These are phyloP conservation scores for Emiliania huxleyi DNA, from an alignment of 78 protist genomes.

Conservation along the genomic window DNA sequence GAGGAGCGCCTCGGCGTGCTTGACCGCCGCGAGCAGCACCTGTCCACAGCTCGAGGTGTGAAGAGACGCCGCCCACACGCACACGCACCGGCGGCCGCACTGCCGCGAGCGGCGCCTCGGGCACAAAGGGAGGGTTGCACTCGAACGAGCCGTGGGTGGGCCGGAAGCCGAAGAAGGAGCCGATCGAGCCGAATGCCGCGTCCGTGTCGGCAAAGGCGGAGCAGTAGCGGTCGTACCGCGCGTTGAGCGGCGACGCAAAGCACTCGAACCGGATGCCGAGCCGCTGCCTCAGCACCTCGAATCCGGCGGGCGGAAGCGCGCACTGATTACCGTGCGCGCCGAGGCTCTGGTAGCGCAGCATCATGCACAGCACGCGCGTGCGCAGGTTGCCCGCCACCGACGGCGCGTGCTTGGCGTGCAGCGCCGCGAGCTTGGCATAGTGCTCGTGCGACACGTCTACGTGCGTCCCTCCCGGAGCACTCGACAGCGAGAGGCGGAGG, in stretches of 20 bases:
- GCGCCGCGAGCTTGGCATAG: too few relatives aligned
- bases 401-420: too few relatives aligned
- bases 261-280: conserved; percentile 35
- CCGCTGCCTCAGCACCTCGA: background rate
- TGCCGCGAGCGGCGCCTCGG: background rate
- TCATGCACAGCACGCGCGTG: background rate
- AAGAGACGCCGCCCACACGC: too few relatives aligned
- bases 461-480: too few relatives aligned
- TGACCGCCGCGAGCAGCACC: background rate
- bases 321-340: background rate
- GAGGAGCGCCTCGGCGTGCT: background rate
- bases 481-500: too few relatives aligned
- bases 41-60: too few relatives aligned
- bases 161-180: conserved; percentile 37
- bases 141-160: conserved; percentile 53
- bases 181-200: conserved; percentile 50
- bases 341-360: background rate
- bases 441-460: too few relatives aligned
- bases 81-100: too few relatives aligned
- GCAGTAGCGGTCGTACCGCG: background rate
- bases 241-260: conserved; percentile 58
- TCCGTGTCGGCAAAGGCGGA: conserved; percentile 40
- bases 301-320: background rate
- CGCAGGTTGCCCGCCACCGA: too few relatives aligned
- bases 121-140: conserved; percentile 59